phyloP scores from a whole-genome alignment of 768 basidiomycete species.

The Sarcomyxa edulis region DNA sequence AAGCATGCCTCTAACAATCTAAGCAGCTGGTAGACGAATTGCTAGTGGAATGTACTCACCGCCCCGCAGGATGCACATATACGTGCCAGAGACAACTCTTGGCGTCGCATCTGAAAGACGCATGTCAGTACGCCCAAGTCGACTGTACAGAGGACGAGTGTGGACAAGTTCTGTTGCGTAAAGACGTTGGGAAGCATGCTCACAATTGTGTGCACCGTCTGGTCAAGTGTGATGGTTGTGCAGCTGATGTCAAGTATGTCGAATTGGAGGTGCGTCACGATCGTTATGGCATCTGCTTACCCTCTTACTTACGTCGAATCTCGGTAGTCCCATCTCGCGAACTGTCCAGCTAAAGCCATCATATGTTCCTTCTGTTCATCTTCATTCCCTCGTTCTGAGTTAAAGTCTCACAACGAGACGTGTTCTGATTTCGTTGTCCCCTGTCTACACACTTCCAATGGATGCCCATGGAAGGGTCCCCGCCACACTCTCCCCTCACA shows the following conservation, averaged over 20 bases:
- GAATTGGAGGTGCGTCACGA: conserved; percentile 30
- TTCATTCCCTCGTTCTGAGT: conserved; percentile 27
- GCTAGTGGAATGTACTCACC: conserved; percentile 64
- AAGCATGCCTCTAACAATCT: no score
- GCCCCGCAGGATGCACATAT: conserved; percentile 51
- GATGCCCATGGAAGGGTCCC: conserved; percentile 51
- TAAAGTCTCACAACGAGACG: conserved; percentile 25
- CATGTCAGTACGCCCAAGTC: conserved; percentile 54
- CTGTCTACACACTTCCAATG: conserved; percentile 43
- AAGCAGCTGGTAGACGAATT: conserved; percentile 80
- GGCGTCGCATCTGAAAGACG: conserved; percentile 53
- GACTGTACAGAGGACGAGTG: conserved; percentile 46
- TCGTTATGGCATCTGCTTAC: neutral
- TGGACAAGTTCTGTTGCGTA: conserved; percentile 34
- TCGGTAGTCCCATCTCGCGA: conserved; percentile 29
- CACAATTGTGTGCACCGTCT: conserved; percentile 29
- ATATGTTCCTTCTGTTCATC: conserved; percentile 36
- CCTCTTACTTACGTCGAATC: conserved; percentile 2
- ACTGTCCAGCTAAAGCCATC: conserved; percentile 30
- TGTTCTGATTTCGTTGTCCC: conserved; percentile 34
- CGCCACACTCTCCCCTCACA: conserved; percentile 25
- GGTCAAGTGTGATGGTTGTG: conserved; percentile 34
- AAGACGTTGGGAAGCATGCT: conserved; percentile 32
- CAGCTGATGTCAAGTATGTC: conserved; percentile 22
- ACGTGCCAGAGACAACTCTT: conserved; percentile 66